A percentile compares a stretch with the other conserved stretches of the same genome.
Evolutionary conservation across 2,329 filamentous ascomycete genomes (phyloP).

Genomic region (Corinectria fuckeliana): DNA sequence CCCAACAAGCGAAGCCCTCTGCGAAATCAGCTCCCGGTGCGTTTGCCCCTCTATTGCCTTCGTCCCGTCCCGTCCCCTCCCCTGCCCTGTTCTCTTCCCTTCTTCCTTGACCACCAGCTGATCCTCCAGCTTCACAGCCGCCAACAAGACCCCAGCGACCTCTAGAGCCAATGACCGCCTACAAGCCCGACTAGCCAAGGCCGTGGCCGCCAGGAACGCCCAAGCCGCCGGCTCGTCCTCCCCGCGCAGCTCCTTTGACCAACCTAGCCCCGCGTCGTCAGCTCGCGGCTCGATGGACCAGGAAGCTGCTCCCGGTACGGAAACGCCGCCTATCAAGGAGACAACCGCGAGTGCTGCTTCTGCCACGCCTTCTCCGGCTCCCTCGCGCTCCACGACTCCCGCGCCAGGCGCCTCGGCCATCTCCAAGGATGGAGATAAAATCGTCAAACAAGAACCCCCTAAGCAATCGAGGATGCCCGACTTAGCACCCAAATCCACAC

Average conservation of each 20-base stretch:
- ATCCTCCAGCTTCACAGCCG: constrained; percentile 28
- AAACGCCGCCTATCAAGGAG: constrained; percentile 22
- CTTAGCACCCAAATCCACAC: constrained; percentile 12
- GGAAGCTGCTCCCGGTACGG: constrained; percentile 27
- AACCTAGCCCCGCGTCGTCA: constrained; percentile 35
- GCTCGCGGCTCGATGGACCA: constrained; percentile 41
- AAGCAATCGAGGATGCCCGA: constrained; percentile 16
- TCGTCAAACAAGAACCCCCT: background rate
- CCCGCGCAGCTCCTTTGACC: constrained; percentile 48
- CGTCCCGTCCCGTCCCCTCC: background rate
- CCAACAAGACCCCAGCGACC: constrained; percentile 70
- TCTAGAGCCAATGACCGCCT: constrained; percentile 77
- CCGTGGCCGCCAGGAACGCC: constrained; percentile 74
- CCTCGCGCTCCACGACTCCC: constrained; percentile 3
- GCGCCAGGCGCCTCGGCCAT: background rate
- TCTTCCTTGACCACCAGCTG: background rate
- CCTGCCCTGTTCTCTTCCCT: background rate
- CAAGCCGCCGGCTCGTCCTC: constrained; percentile 33
- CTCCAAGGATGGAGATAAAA: background rate
- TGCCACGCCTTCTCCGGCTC: constrained; percentile 14
- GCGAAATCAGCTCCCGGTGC: constrained; percentile 42
- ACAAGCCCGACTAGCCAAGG: constrained; percentile 88
- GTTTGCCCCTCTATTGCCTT: constrained; percentile 15
- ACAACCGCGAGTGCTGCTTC: constrained; percentile 18
- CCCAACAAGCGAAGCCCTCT: background rate